These are phyloP conservation scores for Trypethelium eluteriae DNA, from an alignment of 495 filamentous ascomycete species.

Conservation along the genomic window DNA sequence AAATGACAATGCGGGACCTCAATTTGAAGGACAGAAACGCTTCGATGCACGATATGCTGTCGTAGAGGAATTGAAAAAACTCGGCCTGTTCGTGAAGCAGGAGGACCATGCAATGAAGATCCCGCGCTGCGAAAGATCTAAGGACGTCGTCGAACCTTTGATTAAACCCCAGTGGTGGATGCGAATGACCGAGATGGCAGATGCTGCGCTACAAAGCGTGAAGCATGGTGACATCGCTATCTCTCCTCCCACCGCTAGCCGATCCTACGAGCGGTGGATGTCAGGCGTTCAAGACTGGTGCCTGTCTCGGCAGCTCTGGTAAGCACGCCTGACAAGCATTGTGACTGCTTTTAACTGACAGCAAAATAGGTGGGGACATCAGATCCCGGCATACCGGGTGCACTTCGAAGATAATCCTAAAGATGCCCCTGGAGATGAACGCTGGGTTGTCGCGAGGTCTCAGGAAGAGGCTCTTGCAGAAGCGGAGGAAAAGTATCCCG, in stretches of 20 bases:
- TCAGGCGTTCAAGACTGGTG: constrained; percentile 73
- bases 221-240: constrained; percentile 63
- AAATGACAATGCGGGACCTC: constrained; percentile 34
- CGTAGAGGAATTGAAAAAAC: constrained; percentile 59
- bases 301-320: constrained; percentile 71
- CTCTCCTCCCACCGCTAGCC: constrained; percentile 57
- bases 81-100: constrained; percentile 69
- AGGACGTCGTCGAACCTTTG: constrained; percentile 72
- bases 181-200: constrained; percentile 58
- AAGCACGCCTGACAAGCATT: too few relatives aligned
- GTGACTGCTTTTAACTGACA: too few relatives aligned
- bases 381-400: constrained; percentile 65
- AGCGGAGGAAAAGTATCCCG: constrained; percentile 31
- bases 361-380: constrained; percentile 57
- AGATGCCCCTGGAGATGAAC: constrained; percentile 48
- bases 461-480: constrained; percentile 48
- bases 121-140: constrained; percentile 62
- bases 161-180: constrained; percentile 83
- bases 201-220: constrained; percentile 60
- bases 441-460: constrained; percentile 62
- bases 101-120: constrained; percentile 74
- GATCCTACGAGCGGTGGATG: constrained; percentile 68
- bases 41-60: constrained; percentile 70
- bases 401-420: constrained; percentile 56
- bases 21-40: constrained; percentile 54